Percentiles rank a stretch among this genome's conserved stretches.
Evolutionary conservation across 2,329 filamentous ascomycete species (phyloP).

Genomic region (Helotiales sp.): DNA sequence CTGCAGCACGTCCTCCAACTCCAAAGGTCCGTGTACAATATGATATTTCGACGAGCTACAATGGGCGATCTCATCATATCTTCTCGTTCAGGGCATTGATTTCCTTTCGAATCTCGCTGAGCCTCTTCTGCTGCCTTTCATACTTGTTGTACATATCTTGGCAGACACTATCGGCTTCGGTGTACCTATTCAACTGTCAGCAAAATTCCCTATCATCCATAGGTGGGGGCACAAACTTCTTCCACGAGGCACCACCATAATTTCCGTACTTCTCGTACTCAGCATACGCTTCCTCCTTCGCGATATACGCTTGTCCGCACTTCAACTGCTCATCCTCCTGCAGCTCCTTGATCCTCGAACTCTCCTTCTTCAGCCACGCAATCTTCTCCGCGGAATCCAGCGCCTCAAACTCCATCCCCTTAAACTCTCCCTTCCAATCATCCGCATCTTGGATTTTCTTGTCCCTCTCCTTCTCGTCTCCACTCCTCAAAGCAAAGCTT

Average conservation of each 20-base stretch:
- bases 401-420: slow-evolving; percentile 12
- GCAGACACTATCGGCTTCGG: slow-evolving; percentile 14
- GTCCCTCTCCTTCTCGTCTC: slow-evolving; percentile 20
- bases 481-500: slow-evolving; percentile 5
- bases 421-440: slow-evolving; percentile 33
- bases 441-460: slow-evolving; percentile 18
- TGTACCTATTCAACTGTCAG: slow-evolving; percentile 11
- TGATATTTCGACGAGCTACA: too few relatives aligned
- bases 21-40: too few relatives aligned
- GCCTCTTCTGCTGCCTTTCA: slow-evolving; percentile 13
- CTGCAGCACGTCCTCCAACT: too few relatives aligned
- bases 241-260: slow-evolving; percentile 20
- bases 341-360: slow-evolving; percentile 36
- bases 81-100: slow-evolving; percentile 4
- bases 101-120: slow-evolving; percentile 9
- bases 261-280: slow-evolving; percentile 19
- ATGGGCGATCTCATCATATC: slow-evolving; percentile 5
- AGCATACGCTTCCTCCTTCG: slow-evolving; percentile 18
- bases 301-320: slow-evolving; percentile 22
- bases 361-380: slow-evolving; percentile 33
- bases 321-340: slow-evolving; percentile 12
- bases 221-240: slow-evolving; percentile 6
- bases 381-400: slow-evolving; percentile 16
- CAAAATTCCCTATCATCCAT: not conserved
- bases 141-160: slow-evolving; percentile 15